Conservation (phyloP, 169 alveolate species). For the Blepharisma undulans region DNA sequence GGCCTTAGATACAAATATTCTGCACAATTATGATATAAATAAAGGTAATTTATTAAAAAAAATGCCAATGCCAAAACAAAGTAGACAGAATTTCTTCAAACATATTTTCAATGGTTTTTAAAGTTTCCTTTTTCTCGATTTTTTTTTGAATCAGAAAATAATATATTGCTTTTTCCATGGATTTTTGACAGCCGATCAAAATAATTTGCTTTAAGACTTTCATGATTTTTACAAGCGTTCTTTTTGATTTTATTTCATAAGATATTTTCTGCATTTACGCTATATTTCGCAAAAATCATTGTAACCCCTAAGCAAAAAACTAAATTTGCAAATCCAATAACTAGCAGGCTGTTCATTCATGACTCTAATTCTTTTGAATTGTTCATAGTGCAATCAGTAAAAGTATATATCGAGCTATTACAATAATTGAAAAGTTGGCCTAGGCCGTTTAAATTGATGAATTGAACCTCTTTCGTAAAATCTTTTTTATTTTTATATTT, state of each 20-base stretch:
- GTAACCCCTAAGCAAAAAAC: background rate
- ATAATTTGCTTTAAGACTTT: background rate
- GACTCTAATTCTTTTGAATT: background rate
- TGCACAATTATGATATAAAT: background rate
- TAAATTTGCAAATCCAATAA: background rate
- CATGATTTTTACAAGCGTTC: background rate
- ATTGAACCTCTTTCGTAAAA: background rate
- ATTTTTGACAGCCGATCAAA: background rate
- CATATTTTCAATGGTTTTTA: background rate
- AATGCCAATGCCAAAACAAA: background rate
- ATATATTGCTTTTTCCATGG: background rate
- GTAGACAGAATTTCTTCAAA: background rate
- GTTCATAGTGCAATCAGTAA: background rate
- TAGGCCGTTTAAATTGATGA: background rate
- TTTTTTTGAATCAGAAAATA: background rate
- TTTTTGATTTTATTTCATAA: background rate
- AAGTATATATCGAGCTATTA: background rate
- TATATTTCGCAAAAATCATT: background rate
- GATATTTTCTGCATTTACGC: background rate
- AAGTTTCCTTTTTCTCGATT: background rate
- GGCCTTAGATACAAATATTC: background rate
- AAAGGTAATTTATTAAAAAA: background rate
- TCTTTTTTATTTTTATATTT: too few species aligned
- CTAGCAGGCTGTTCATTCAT: background rate
- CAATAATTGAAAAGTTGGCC: background rate